Evolutionary conservation across 1,139 yeast species (phyloP).

Genomic region (Hyphopichia burtonii): DNA sequence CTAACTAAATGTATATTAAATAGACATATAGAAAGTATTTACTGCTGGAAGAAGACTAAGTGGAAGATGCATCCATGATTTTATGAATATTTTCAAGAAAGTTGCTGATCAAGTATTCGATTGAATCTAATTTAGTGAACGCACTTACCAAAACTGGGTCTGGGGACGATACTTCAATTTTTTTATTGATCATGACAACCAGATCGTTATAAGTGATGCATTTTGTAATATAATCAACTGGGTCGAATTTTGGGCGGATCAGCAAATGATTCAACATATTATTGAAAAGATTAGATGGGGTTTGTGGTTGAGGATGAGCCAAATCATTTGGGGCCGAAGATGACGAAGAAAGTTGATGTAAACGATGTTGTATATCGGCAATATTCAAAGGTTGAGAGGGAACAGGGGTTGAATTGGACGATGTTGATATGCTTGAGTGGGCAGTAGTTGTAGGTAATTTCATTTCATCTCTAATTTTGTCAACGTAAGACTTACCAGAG

Average conservation of each 20-base stretch:
- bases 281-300: constrained; percentile 14
- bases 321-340: not conserved
- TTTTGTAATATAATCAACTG: constrained; percentile 44
- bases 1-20: too few species aligned
- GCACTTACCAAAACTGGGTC: constrained; percentile 47
- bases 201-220: constrained; percentile 39
- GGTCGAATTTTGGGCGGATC: constrained; percentile 32
- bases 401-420: constrained; percentile 1
- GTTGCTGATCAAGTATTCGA: constrained; percentile 38
- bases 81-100: constrained; percentile 15
- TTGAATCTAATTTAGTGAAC: constrained; percentile 43
- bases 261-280: constrained; percentile 29
- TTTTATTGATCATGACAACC: constrained; percentile 45
- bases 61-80: not conserved
- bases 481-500: constrained; percentile 40
- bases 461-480: constrained; percentile 43
- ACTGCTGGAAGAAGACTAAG: too few species aligned
- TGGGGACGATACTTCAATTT: constrained; percentile 43
- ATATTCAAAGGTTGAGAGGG: constrained; percentile 15
- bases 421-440: constrained; percentile 1
- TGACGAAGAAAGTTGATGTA: constrained; percentile 4
- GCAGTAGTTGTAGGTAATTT: constrained; percentile 21
- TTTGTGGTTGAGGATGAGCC: not conserved
- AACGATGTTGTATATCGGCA: constrained; percentile 18
- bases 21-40: too few species aligned